Evolutionary conservation across 2,329 filamentous ascomycete genomes (phyloP).

Genomic region (Helotiales sp.): DNA sequence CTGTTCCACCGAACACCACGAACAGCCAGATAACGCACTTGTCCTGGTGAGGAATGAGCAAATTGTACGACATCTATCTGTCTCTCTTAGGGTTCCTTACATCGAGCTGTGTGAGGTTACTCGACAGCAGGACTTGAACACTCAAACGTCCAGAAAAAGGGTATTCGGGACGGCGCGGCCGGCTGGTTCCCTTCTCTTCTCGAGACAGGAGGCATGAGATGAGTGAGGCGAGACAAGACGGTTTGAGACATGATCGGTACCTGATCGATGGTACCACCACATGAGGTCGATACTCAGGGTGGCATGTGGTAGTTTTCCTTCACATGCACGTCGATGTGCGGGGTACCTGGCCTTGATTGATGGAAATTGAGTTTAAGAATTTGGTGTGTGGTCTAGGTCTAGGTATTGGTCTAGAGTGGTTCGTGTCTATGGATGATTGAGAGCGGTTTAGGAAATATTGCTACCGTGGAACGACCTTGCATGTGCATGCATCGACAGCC

Average conservation of each 20-base stretch:
- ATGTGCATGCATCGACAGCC: conserved; percentile 3
- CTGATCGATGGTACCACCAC: conserved; percentile 4
- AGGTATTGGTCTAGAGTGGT: not conserved
- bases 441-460: not conserved
- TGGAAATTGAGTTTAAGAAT: no score
- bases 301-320: not conserved
- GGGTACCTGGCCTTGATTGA: not conserved
- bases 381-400: no score
- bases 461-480: conserved; percentile 1
- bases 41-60: not conserved
- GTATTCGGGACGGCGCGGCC: not conserved
- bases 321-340: not conserved
- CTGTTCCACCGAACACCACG: not conserved
- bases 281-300: not conserved
- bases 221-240: not conserved
- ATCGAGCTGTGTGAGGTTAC: not conserved
- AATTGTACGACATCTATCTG: not conserved
- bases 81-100: not conserved
- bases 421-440: not conserved
- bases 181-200: not conserved
- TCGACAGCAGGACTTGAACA: not conserved
- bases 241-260: conserved; percentile 5
- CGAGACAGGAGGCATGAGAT: not conserved
- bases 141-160: not conserved
- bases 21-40: not conserved